Base-by-base conservation (phyloP, 2,329 filamentous ascomycete genomes). In the Fusarium brevicatenulatum region DNA sequence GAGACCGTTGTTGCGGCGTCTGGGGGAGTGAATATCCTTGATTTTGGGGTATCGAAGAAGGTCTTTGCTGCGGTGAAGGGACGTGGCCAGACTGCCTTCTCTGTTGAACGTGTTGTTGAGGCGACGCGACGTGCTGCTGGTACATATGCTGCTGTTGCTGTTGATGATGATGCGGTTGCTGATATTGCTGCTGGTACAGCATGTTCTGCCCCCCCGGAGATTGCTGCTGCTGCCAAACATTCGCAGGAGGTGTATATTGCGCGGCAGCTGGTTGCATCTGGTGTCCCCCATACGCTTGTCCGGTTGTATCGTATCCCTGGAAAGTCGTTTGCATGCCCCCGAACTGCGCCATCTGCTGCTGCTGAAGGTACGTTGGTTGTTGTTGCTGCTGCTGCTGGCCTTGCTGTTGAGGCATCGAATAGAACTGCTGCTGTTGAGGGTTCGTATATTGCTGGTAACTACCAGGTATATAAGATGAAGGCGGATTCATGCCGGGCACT, bases 191-290 rank as follows among this genome's bases (percentile, higher is more conserved):
- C 40, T 78, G 75, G 52, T 76, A 76, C 60, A 76, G 70, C 56
- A 77, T 77, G 16, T 73, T 75, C 50, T 77, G 71, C 7, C 62
- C 66, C 11, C 70, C 66, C 10, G 70, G 71, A 28, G 78, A 76
- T 39, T 80, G 78, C 44, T 83, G 82, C 23, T 82, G 76, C 25
- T 83, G 78, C 58, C 82, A 81, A 47, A 76, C 78, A 72, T 69
- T 81, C 68, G 74, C 53, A 23, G 73, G 67, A 49, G 64, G 77
- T 67, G 68, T 70, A 76, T 73, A 80, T 59, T 70, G 72, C 69
- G 73, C 65, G 66, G 76, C 47, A 61, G 71, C 61, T 28, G 70
- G 42, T 63, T 78, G 78, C 56, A 77, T 72, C 62, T 77, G 74
- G 42, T 76, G 70, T 16, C 55, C 64, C 19, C 64, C 65, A 58